Base-by-base conservation (phyloP, 768 basidiomycete genomes). In the Suillus hirtellus region DNA sequence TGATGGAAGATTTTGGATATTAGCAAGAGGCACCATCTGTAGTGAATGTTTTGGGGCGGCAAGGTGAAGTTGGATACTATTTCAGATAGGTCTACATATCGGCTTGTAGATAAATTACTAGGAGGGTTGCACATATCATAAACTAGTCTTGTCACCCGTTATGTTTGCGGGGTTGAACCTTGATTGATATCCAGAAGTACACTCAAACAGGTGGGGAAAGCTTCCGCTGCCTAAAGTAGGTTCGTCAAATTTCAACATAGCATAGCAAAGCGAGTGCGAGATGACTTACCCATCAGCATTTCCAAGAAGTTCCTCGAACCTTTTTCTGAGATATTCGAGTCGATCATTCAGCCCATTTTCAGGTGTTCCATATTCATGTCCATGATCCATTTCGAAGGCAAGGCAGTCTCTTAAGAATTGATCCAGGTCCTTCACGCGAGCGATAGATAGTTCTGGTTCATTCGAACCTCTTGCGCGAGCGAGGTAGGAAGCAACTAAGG, bases 401-500 rank as follows among this genome's bases (percentile, higher is more conserved):
- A 80, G 69, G 43, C 80, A 79, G 66, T 89, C 86, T 27, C 90
- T 86, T 24, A 91, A 75, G 66, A 86, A 92, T 24, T 86, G 81
- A 21, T 89, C 86, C 2, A 92, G 78, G 63, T 88, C 86, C 65
- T 86, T 85, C 5, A 78, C 79, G 7, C 84, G 82, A 3, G 76
- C 70, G 35, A 80, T 77, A 0, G 88, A 89, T n/a, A 81, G 58
- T 65, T 91, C 88, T 2, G 90, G 90, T 67, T 92, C 90, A 46
- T 84, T 83, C 0, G 88, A 86, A 12, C 89, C 88, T 31, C 89
- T 84, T 35, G 83, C 80, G 14, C 86, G 84, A 3, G 90, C 90
- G 24, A 92, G 79, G 72, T 88, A 92, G 2, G 89, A 87, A 19
- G 90, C 89, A 15, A 87, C 81, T 21, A 91, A 35, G 0, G 90